Evolutionary conservation across 106 monocot genomes (phyloP).

Genomic region (Dendrobium nobile): DNA sequence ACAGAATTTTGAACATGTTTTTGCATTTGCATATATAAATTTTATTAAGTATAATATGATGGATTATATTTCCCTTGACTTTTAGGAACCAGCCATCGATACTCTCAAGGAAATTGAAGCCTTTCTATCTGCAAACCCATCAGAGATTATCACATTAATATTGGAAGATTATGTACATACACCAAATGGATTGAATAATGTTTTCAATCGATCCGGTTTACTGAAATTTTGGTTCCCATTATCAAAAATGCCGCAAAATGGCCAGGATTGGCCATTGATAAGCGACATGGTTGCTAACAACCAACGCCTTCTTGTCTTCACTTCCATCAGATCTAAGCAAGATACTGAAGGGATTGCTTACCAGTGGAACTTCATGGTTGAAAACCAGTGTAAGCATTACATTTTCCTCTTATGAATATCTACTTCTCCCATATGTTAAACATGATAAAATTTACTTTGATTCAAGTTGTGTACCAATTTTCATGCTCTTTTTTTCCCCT

Average conservation of each 20-base stretch:
- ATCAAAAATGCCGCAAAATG: constrained; percentile 56
- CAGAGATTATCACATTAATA: constrained; percentile 71
- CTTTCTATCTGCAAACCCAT: constrained; percentile 61
- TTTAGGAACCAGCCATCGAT: constrained; percentile 58
- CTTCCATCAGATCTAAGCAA: constrained; percentile 55
- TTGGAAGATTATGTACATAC: constrained; percentile 76
- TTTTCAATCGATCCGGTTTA: constrained; percentile 58
- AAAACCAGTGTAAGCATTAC: constrained; percentile 63
- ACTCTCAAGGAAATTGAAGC: constrained; percentile 68
- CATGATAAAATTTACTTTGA: background rate
- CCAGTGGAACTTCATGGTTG: constrained; percentile 86
- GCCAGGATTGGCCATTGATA: constrained; percentile 69
- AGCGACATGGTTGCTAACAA: constrained; percentile 66
- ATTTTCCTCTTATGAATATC: background rate
- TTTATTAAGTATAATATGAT: background rate
- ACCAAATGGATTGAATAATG: constrained; percentile 64
- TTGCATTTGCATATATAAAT: background rate
- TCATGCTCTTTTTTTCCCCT: background rate
- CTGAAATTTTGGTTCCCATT: constrained; percentile 76
- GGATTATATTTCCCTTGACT: background rate
- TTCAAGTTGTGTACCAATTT: background rate
- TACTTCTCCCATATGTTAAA: background rate
- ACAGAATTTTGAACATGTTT: background rate
- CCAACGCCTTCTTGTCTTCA: constrained; percentile 70
- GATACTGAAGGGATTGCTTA: constrained; percentile 74